Evolutionary conservation across 768 basidiomycete species (phyloP).

Genomic region (Suillus paluster): DNA sequence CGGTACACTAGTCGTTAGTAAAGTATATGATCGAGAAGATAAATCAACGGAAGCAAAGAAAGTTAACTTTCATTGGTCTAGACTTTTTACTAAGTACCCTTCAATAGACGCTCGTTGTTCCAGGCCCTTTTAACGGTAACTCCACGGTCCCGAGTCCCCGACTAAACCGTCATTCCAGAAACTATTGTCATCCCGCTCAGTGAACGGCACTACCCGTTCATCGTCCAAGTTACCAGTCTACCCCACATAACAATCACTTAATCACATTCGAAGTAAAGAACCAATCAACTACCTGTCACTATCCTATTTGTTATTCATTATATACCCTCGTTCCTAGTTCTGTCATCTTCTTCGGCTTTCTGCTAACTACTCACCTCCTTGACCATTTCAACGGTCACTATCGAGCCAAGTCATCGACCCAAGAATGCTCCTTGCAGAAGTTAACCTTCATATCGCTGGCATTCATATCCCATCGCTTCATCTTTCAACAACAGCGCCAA

Average conservation of each 20-base stretch:
- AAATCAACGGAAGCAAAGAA: not conserved
- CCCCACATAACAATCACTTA: too few species aligned
- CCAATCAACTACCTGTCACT: too few species aligned
- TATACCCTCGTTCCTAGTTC: too few species aligned
- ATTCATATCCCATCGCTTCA: not conserved
- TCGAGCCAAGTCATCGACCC: not conserved
- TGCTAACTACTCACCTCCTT: not conserved
- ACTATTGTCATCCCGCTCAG: too few species aligned
- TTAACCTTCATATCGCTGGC: not conserved
- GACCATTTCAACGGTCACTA: not conserved
- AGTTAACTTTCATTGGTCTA: not conserved
- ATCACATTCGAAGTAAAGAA: too few species aligned
- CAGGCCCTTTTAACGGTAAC: not conserved
- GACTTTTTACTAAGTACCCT: constrained; percentile 2
- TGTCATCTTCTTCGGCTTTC: not conserved
- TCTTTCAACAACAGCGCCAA: not conserved
- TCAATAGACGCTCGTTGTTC: constrained; percentile 2
- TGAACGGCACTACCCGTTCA: too few species aligned
- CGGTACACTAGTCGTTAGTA: too few species aligned
- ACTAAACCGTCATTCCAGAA: too few species aligned
- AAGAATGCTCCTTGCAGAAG: not conserved
- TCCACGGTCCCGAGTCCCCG: too few species aligned
- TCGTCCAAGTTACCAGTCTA: too few species aligned
- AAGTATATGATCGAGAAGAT: too few species aligned
- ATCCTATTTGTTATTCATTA: too few species aligned